These are phyloP conservation scores for Thielaviopsis musarum DNA, from an alignment of 2,329 filamentous ascomycete genomes.

Conservation along the genomic window DNA sequence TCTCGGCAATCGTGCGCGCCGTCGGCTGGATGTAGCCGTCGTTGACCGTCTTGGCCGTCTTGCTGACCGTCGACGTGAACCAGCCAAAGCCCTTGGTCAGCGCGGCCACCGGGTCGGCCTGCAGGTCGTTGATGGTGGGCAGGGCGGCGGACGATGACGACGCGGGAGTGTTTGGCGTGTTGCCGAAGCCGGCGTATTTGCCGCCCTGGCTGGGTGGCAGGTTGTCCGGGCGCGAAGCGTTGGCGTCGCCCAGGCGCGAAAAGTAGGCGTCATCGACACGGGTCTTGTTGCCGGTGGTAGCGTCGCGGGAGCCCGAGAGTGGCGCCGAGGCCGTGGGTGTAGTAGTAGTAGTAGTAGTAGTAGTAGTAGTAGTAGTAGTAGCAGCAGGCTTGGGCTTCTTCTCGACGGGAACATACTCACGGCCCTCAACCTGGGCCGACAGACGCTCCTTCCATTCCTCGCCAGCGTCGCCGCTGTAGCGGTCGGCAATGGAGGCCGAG, in stretches of 20 bases:
- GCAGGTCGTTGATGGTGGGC: slow-evolving; percentile 70
- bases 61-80: slow-evolving; percentile 75
- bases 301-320: slow-evolving; percentile 12
- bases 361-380: slow-evolving; percentile 15
- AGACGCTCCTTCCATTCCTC: slow-evolving; percentile 93
- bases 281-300: slow-evolving; percentile 26
- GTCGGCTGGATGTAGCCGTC: slow-evolving; percentile 85
- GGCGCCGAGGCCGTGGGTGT: slow-evolving; percentile 19
- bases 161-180: slow-evolving; percentile 41
- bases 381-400: slow-evolving; percentile 32
- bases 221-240: slow-evolving; percentile 55
- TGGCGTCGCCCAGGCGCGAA: slow-evolving; percentile 65
- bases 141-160: slow-evolving; percentile 25
- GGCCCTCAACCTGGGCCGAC: slow-evolving; percentile 71
- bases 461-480: slow-evolving; percentile 76
- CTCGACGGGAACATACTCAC: slow-evolving; percentile 64
- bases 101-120: slow-evolving; percentile 77
- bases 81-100: slow-evolving; percentile 88
- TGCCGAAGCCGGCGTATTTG: slow-evolving; percentile 85
- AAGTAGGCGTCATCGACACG: slow-evolving; percentile 80
- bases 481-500: slow-evolving; percentile 73
- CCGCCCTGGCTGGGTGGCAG: slow-evolving; percentile 80
- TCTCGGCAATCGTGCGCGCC: slow-evolving; percentile 59
- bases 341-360: slow-evolving; percentile 18
- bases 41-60: slow-evolving; percentile 82